Percentiles rank a stretch among this genome's conserved stretches.
Evolutionary conservation across 352 stramenopile species (phyloP).

Genomic region (Pythium apleroticum): DNA sequence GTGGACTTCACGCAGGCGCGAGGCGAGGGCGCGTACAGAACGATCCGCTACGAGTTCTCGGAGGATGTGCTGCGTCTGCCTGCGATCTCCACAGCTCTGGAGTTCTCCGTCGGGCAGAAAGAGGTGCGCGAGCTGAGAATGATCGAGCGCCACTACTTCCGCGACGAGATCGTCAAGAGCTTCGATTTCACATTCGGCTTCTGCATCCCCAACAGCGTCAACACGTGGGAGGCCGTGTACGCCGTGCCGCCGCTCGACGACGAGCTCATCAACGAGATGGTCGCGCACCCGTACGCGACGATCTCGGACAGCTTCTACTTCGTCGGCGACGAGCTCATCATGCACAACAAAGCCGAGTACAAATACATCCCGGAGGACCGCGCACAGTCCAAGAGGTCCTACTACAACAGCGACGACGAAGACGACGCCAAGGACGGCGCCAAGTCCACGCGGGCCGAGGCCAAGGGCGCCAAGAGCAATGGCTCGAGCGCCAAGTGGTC

Average conservation of each 20-base stretch:
- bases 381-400: constrained; percentile 90
- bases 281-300: constrained; percentile 93
- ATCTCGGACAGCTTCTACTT: constrained; percentile 97
- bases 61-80: constrained; percentile 92
- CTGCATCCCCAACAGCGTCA: constrained; percentile 94
- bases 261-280: constrained; percentile 94
- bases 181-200: constrained; percentile 97
- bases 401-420: constrained; percentile 87
- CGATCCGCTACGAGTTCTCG: constrained; percentile 95
- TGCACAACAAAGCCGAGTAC: constrained; percentile 95
- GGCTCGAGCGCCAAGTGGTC: constrained; percentile 78
- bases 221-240: constrained; percentile 96
- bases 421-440: constrained; percentile 59
- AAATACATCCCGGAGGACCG: constrained; percentile 92
- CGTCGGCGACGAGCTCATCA: constrained; percentile 94
- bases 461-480: constrained; percentile 46
- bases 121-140: constrained; percentile 93
- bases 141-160: constrained; percentile 97
- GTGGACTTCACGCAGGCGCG: constrained; percentile 81
- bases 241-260: constrained; percentile 91
- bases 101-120: constrained; percentile 92
- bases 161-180: constrained; percentile 93
- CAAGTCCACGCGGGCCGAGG: constrained; percentile 56
- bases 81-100: constrained; percentile 88
- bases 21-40: constrained; percentile 89